These are phyloP conservation scores for Ensete glaucum DNA, from an alignment of 176 grass and related monocot genomes.

Conservation along the genomic window DNA sequence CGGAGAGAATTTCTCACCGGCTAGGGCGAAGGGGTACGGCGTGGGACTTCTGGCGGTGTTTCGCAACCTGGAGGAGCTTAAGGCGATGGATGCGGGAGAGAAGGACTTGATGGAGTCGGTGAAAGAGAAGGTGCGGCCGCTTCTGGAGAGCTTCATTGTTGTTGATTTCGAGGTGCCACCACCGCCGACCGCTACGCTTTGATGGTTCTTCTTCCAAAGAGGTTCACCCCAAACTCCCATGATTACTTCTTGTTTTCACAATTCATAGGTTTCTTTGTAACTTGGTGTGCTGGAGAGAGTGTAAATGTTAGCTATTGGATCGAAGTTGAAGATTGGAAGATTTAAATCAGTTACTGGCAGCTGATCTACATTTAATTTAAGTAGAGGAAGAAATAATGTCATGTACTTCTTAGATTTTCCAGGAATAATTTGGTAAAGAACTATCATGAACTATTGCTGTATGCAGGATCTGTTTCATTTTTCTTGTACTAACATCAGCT, in stretches of 20 bases:
- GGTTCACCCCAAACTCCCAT: not conserved
- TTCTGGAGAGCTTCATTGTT: slow-evolving; percentile 56
- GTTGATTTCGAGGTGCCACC: slow-evolving; percentile 56
- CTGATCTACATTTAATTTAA: not conserved
- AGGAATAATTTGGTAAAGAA: not conserved
- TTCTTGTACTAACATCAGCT: no score
- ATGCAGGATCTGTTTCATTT: no score
- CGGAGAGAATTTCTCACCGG: slow-evolving; percentile 87
- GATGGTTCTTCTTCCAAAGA: not conserved
- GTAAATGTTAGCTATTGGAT: not conserved
- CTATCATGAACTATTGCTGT: no score
- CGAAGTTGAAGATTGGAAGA: not conserved
- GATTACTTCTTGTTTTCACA: not conserved
- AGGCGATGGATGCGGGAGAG: slow-evolving; percentile 49
- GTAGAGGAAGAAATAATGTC: not conserved
- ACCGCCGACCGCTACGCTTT: slow-evolving; percentile 37
- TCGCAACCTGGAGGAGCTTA: slow-evolving; percentile 47
- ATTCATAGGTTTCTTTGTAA: not conserved
- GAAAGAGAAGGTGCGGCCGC: slow-evolving; percentile 51
- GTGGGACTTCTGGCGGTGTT: slow-evolving; percentile 71
- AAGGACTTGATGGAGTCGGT: slow-evolving; percentile 45
- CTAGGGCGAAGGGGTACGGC: slow-evolving; percentile 71
- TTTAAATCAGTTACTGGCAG: not conserved
- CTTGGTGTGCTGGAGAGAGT: not conserved
- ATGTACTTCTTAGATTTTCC: not conserved